Percentiles rank a stretch among this genome's conserved stretches.
These are phyloP conservation scores for Omphalotus guepiniiformis DNA, from an alignment of 768 basidiomycete species.

Conservation along the genomic window DNA sequence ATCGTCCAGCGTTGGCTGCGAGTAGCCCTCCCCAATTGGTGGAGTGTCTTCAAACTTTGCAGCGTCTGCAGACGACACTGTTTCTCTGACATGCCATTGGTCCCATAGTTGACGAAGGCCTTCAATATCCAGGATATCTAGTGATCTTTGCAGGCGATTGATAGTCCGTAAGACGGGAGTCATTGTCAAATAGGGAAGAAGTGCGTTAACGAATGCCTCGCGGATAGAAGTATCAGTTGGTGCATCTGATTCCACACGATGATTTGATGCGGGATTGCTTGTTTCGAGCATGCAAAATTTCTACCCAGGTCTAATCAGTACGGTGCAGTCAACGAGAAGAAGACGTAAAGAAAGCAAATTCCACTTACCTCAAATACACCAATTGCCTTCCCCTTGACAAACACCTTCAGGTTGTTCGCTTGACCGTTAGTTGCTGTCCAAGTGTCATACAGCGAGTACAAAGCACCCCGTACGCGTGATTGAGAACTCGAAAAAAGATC, in stretches of 20 bases:
- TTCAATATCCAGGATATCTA: conserved; percentile 85
- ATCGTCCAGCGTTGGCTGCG: conserved; percentile 58
- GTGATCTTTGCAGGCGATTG: conserved; percentile 60
- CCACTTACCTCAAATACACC: conserved; percentile 52
- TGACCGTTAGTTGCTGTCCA: conserved; percentile 66
- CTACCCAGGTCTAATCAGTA: too few relatives aligned
- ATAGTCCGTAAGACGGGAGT: conserved; percentile 54
- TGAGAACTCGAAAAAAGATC: conserved; percentile 80
- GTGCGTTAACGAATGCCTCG: conserved; percentile 43
- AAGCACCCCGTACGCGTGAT: conserved; percentile 55
- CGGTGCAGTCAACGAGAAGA: neutral
- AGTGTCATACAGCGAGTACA: conserved; percentile 65
- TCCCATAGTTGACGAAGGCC: conserved; percentile 55
- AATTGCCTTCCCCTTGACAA: conserved; percentile 59
- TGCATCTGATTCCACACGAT: too few relatives aligned
- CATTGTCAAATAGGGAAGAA: conserved; percentile 45
- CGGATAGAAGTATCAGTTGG: too few relatives aligned
- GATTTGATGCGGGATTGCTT: too few relatives aligned
- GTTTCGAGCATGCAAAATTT: too few relatives aligned
- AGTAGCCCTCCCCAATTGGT: conserved; percentile 27
- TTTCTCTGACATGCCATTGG: conserved; percentile 16
- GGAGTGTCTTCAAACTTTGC: conserved; percentile 12
- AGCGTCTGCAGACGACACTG: conserved; percentile 3
- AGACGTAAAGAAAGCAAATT: neutral
- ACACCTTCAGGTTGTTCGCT: conserved; percentile 82